phyloP scores from a whole-genome alignment of 371 early-diverging fungal genomes.

The Rhizomucor pusillus region DNA sequence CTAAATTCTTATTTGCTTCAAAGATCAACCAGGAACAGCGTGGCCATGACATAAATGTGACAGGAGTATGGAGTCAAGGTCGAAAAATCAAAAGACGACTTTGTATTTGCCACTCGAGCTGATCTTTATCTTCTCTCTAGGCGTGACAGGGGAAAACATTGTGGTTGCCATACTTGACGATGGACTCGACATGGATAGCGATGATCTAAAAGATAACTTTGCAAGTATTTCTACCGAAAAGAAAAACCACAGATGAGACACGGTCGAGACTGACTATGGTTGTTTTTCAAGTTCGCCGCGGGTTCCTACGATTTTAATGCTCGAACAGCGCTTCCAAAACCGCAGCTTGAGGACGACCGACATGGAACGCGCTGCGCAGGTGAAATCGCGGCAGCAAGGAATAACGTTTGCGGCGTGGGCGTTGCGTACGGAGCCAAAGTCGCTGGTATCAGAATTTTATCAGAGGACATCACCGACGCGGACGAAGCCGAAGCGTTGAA shows the following conservation, averaged over 20 bases:
- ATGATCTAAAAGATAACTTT: constrained; percentile 85
- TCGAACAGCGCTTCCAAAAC: constrained; percentile 71
- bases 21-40: constrained; percentile 67
- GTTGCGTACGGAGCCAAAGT: constrained; percentile 89
- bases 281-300: constrained; percentile 55
- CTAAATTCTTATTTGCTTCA: background rate
- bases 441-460: constrained; percentile 49
- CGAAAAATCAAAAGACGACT: background rate
- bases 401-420: constrained; percentile 93
- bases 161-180: constrained; percentile 94
- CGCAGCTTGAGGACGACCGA: constrained; percentile 73
- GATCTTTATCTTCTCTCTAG: constrained; percentile 17
- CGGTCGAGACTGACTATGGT: background rate
- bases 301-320: constrained; percentile 96
- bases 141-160: constrained; percentile 85
- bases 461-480: constrained; percentile 45
- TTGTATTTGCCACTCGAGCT: background rate
- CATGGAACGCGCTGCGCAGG: constrained; percentile 99
- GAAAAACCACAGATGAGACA: background rate
- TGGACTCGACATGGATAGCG: constrained; percentile 83
- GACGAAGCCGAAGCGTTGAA: constrained; percentile 88
- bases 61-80: constrained; percentile 90
- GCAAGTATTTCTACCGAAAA: constrained; percentile 47
- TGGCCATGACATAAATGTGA: constrained; percentile 90
- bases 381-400: constrained; percentile 89